phyloP scores from a whole-genome alignment of 108 stramenopile genomes.

The Pseudonitzschia delicatissima region DNA sequence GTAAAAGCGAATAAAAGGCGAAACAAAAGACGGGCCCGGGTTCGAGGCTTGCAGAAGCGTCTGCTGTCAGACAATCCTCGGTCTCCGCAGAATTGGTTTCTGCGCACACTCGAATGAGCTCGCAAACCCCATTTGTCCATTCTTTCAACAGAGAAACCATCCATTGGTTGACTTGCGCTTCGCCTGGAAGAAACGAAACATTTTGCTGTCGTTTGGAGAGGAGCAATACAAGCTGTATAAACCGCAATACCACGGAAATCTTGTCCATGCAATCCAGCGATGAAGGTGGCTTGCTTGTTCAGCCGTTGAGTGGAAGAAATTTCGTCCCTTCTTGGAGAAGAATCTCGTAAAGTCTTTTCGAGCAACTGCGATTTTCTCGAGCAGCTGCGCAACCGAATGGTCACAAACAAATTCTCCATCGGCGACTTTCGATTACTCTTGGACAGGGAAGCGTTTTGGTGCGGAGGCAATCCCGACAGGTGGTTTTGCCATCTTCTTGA shows the following conservation, averaged over 20 bases:
- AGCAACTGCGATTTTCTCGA: neutral
- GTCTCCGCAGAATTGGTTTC: neutral
- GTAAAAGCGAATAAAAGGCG: constrained; percentile 9
- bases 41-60: neutral
- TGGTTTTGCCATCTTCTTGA: neutral
- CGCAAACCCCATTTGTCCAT: constrained; percentile 7
- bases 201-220: neutral
- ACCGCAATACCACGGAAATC: neutral
- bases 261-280: constrained; percentile 2
- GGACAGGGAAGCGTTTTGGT: constrained; percentile 10
- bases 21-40: constrained; percentile 11
- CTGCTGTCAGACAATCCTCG: neutral
- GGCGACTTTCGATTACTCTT: constrained; percentile 8
- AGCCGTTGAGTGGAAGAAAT: neutral
- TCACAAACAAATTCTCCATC: neutral
- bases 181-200: neutral
- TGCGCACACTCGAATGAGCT: neutral
- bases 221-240: constrained; percentile 4
- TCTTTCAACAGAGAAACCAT: neutral
- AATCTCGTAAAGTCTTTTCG: neutral
- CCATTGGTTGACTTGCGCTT: neutral
- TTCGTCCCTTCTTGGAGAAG: neutral
- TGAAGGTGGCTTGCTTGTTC: neutral
- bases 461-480: constrained; percentile 14
- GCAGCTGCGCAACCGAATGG: no score